These are phyloP conservation scores for Sanghuangporus baumii DNA, from an alignment of 1,284 basidiomycete genomes.

Conservation along the genomic window DNA sequence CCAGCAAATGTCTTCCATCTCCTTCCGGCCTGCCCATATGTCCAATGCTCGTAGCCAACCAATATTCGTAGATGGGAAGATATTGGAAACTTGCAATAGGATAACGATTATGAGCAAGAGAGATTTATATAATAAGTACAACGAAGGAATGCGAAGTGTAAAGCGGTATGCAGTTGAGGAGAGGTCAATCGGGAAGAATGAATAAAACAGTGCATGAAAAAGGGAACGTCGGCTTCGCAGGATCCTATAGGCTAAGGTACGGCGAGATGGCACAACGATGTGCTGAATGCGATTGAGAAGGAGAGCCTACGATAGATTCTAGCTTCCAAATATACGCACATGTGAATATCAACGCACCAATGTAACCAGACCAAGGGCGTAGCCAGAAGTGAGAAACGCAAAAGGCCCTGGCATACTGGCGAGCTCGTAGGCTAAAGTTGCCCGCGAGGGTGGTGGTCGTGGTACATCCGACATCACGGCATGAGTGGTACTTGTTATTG, in stretches of 20 bases:
- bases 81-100: constrained; percentile 48
- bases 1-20: constrained; percentile 67
- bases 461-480: constrained; percentile 1
- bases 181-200: constrained; percentile 57
- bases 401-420: constrained; percentile 49
- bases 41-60: constrained; percentile 33
- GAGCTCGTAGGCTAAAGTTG: constrained; percentile 8
- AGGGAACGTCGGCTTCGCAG: constrained; percentile 23
- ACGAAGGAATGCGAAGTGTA: constrained; percentile 52
- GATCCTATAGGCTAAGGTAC: constrained; percentile 28
- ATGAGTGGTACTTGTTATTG: constrained; percentile 9
- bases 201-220: constrained; percentile 30
- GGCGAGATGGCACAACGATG: constrained; percentile 64
- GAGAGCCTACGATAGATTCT: constrained; percentile 42
- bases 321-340: neutral
- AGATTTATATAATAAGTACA: constrained; percentile 51
- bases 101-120: constrained; percentile 52
- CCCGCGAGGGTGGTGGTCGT: constrained; percentile 7
- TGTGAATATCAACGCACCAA: constrained; percentile 41
- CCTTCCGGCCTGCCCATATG: constrained; percentile 41
- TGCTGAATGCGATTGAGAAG: constrained; percentile 70
- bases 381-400: constrained; percentile 66
- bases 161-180: constrained; percentile 53
- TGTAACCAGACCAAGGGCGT: constrained; percentile 55
- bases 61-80: constrained; percentile 31